These are phyloP conservation scores for Teratosphaeriaceae sp. DNA, from an alignment of 2,329 filamentous ascomycete genomes.

Conservation along the genomic window DNA sequence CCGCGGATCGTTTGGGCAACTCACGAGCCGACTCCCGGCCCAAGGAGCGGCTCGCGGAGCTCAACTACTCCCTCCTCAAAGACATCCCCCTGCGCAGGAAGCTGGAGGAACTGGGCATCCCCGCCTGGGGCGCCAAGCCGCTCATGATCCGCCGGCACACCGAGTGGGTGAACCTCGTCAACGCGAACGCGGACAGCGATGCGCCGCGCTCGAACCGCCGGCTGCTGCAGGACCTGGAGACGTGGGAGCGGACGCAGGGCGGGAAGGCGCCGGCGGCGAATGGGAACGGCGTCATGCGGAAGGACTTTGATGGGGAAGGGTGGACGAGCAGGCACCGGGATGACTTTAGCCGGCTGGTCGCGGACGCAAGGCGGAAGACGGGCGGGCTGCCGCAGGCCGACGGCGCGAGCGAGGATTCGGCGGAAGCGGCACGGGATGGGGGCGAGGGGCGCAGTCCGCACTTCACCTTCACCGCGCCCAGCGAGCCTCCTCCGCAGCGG, in stretches of 20 bases:
- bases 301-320: slow-evolving; percentile 75
- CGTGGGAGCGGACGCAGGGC: slow-evolving; percentile 82
- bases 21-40: slow-evolving; percentile 14
- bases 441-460: slow-evolving; percentile 6
- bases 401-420: slow-evolving; percentile 4
- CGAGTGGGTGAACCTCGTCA: slow-evolving; percentile 95
- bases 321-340: slow-evolving; percentile 68
- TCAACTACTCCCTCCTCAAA: slow-evolving; percentile 84
- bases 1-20: slow-evolving; percentile 10
- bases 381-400: slow-evolving; percentile 6
- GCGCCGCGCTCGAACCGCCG: slow-evolving; percentile 63
- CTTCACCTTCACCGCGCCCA: slow-evolving; percentile 7
- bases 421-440: slow-evolving; percentile 4
- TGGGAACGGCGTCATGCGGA: slow-evolving; percentile 59
- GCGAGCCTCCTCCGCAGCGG: too few relatives aligned
- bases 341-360: slow-evolving; percentile 75
- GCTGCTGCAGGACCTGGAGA: slow-evolving; percentile 69
- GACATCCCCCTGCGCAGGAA: slow-evolving; percentile 74
- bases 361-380: slow-evolving; percentile 58
- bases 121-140: slow-evolving; percentile 58
- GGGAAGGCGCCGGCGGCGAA: slow-evolving; percentile 44
- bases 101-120: slow-evolving; percentile 71
- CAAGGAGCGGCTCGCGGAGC: slow-evolving; percentile 62
- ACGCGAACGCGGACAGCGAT: slow-evolving; percentile 87
- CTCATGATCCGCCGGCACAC: slow-evolving; percentile 74